phyloP scores from a whole-genome alignment of 352 stramenopile species.

The Phytophthora tubulina region DNA sequence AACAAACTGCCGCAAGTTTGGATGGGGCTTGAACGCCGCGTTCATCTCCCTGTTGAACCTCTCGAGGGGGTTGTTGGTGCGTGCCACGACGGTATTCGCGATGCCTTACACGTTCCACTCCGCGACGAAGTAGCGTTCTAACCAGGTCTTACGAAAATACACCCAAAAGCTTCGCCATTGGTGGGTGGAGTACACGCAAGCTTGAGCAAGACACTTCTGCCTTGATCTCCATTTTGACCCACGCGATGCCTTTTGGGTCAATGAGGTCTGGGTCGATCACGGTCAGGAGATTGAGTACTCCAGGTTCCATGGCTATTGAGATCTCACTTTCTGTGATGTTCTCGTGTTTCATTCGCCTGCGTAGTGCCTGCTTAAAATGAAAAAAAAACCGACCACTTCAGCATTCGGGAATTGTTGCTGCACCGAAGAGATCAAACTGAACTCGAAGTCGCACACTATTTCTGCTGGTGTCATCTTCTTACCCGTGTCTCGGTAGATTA shows the following conservation, averaged over 20 bases:
- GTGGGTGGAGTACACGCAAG: neutral
- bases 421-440: constrained; percentile 4
- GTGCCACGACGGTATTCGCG: constrained; percentile 14
- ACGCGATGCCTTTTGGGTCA: constrained; percentile 16
- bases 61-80: constrained; percentile 39
- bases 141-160: constrained; percentile 30
- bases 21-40: constrained; percentile 33
- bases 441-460: constrained; percentile 20
- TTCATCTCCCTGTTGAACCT: constrained; percentile 30
- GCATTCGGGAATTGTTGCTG: constrained; percentile 9
- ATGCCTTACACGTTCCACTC: constrained; percentile 35
- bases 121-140: constrained; percentile 1
- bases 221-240: constrained; percentile 18
- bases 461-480: constrained; percentile 15
- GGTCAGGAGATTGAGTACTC: neutral
- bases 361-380: constrained; percentile 21
- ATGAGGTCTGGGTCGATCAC: constrained; percentile 2
- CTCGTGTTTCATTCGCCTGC: constrained; percentile 7
- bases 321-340: neutral
- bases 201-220: neutral
- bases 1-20: constrained; percentile 23
- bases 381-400: constrained; percentile 15
- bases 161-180: constrained; percentile 24
- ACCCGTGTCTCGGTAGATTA: constrained; percentile 6
- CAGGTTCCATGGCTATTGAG: constrained; percentile 8